phyloP scores from a whole-genome alignment of 1,284 basidiomycete genomes.

The Ustilago hordei region DNA sequence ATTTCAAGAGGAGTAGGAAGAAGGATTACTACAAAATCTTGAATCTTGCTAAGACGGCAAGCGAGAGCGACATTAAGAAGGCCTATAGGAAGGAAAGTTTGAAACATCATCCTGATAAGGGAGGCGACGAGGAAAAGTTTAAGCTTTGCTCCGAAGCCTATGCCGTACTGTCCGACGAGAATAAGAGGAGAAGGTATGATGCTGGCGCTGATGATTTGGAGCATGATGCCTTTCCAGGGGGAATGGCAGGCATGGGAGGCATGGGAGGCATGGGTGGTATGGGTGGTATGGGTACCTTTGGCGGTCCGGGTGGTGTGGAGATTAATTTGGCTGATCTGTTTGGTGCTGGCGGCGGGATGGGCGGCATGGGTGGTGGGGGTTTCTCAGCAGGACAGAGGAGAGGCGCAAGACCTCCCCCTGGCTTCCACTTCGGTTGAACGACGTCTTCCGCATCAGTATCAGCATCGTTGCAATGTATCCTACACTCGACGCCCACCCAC shows the following conservation, averaged over 20 bases:
- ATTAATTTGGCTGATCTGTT: slow-evolving; percentile 68
- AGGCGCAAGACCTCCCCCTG: slow-evolving; percentile 43
- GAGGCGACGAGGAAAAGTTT: slow-evolving; percentile 69
- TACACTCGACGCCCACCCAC: not conserved
- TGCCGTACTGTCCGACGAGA: slow-evolving; percentile 60
- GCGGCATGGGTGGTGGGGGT: slow-evolving; percentile 49
- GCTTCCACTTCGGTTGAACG: slow-evolving; percentile 54
- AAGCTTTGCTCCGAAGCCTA: slow-evolving; percentile 68
- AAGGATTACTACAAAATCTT: slow-evolving; percentile 82
- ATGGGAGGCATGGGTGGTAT: not conserved
- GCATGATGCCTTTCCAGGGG: slow-evolving; percentile 46
- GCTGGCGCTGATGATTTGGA: slow-evolving; percentile 66
- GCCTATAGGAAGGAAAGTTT: slow-evolving; percentile 64
- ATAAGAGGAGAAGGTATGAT: slow-evolving; percentile 66
- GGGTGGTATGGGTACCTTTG: slow-evolving; percentile 43
- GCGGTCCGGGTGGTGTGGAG: slow-evolving; percentile 55
- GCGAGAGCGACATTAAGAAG: slow-evolving; percentile 84
- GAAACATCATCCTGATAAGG: slow-evolving; percentile 69
- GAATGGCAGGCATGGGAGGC: slow-evolving; percentile 30
- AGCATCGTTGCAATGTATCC: not conserved
- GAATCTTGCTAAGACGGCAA: slow-evolving; percentile 79
- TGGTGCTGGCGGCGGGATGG: slow-evolving; percentile 52
- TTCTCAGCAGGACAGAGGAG: slow-evolving; percentile 25
- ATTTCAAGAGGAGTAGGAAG: slow-evolving; percentile 66
- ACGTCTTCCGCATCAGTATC: not conserved